Evolutionary conservation across 768 basidiomycete species (phyloP).

Genomic region (Gyrodon lividus): DNA sequence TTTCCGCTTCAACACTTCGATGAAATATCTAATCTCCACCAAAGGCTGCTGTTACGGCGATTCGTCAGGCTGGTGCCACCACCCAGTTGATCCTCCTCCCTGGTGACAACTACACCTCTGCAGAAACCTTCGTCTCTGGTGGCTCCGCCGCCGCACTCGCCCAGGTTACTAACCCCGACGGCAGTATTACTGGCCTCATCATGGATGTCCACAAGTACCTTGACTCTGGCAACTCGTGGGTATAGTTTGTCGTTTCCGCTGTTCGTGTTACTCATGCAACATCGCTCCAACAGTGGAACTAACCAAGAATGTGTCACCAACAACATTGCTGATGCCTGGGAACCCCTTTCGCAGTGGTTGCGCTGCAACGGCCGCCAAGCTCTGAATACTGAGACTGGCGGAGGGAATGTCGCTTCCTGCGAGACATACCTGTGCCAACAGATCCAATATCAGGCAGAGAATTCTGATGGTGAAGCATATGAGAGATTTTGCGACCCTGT

Average conservation of each 20-base stretch:
- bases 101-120: constrained; percentile 58
- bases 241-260: too few relatives aligned
- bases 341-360: constrained; percentile 48
- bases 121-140: constrained; percentile 47
- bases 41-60: constrained; percentile 62
- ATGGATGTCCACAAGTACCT: constrained; percentile 67
- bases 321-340: constrained; percentile 48
- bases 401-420: constrained; percentile 51
- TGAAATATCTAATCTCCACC: too few relatives aligned
- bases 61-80: constrained; percentile 50
- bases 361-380: constrained; percentile 50
- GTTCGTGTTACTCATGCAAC: too few relatives aligned
- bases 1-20: too few relatives aligned
- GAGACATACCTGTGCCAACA: constrained; percentile 44
- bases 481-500: neutral
- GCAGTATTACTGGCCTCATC: constrained; percentile 44
- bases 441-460: constrained; percentile 44
- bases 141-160: constrained; percentile 49
- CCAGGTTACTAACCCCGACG: constrained; percentile 46
- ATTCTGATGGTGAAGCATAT: constrained; percentile 44
- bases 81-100: constrained; percentile 58
- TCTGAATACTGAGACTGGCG: constrained; percentile 61
- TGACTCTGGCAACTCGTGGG: constrained; percentile 51
- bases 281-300: constrained; percentile 32
- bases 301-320: constrained; percentile 50